phyloP scores from a whole-genome alignment of 192 early-diverging fungal species.

The Coemansia asiatica region DNA sequence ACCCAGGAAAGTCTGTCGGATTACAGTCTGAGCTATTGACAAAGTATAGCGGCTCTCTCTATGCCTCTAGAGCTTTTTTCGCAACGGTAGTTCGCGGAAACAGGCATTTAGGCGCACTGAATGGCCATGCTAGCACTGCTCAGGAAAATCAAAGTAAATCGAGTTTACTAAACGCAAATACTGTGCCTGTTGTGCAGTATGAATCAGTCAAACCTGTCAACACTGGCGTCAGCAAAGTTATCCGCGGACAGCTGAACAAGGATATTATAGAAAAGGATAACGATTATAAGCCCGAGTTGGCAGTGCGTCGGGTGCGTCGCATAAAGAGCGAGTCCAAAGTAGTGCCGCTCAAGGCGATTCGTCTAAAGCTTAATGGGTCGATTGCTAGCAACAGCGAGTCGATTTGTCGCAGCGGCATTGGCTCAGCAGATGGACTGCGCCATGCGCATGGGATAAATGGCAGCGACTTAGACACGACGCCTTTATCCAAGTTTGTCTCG shows the following conservation, averaged over 20 bases:
- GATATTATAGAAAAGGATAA: constrained; percentile 33
- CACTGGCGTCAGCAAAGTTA: constrained; percentile 37
- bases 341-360: constrained; percentile 43
- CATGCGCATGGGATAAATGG: neutral
- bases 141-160: constrained; percentile 9
- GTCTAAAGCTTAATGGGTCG: constrained; percentile 39
- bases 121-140: constrained; percentile 13
- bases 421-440: neutral
- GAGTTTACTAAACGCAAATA: neutral
- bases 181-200: constrained; percentile 37
- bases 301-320: constrained; percentile 40
- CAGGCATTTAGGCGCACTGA: constrained; percentile 14
- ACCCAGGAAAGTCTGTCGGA: constrained; percentile 7
- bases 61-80: constrained; percentile 25
- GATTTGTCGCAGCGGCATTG: neutral
- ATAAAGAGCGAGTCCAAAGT: constrained; percentile 50
- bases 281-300: constrained; percentile 12
- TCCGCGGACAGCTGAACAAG: constrained; percentile 33
- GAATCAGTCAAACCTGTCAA: constrained; percentile 20
- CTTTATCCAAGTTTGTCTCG: neutral
- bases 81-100: constrained; percentile 10
- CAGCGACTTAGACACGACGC: neutral
- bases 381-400: constrained; percentile 20
- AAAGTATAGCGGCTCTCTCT: constrained; percentile 50
- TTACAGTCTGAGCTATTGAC: constrained; percentile 27